These are phyloP conservation scores for Paecilomyces sp. DNA, from an alignment of 2,329 filamentous ascomycete species.

Conservation along the genomic window DNA sequence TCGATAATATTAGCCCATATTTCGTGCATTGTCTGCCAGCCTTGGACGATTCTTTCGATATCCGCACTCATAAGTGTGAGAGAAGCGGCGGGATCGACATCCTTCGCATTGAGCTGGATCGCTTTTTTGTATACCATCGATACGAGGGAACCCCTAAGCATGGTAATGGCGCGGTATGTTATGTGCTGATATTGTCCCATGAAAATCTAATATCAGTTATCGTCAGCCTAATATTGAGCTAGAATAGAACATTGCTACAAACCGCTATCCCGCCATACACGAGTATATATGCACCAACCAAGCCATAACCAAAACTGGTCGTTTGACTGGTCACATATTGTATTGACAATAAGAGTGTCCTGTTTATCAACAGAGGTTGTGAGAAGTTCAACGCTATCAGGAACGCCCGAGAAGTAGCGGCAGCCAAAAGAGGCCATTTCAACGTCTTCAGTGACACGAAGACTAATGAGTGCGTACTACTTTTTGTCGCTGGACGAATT, in stretches of 20 bases:
- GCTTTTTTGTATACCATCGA: conserved; percentile 46
- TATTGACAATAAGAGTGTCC: conserved; percentile 26
- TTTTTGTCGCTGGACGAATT: conserved; percentile 14
- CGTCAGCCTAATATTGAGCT: not conserved
- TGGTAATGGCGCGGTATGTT: conserved; percentile 36
- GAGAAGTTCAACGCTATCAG: conserved; percentile 29
- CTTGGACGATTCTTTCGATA: conserved; percentile 36
- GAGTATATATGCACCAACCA: conserved; percentile 37
- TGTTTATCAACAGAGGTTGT: conserved; percentile 31
- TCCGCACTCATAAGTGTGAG: conserved; percentile 42
- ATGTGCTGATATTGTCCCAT: conserved; percentile 37
- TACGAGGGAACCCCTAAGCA: conserved; percentile 37
- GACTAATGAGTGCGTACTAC: conserved; percentile 21
- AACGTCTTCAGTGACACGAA: conserved; percentile 21
- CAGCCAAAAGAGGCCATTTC: conserved; percentile 26
- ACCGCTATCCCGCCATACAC: conserved; percentile 38
- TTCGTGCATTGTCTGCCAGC: conserved; percentile 37
- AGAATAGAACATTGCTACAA: conserved; percentile 6
- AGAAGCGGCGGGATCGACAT: conserved; percentile 29
- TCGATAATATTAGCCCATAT: conserved; percentile 40
- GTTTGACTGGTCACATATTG: conserved; percentile 19
- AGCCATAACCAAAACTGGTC: conserved; percentile 32
- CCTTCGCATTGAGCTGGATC: conserved; percentile 21
- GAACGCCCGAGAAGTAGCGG: conserved; percentile 23
- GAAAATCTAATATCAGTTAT: conserved; percentile 18